A percentile compares a stretch with the other conserved stretches of the same genome.
Evolutionary conservation across 2,329 filamentous ascomycete species (phyloP).

Genomic region (Hymenoscyphus infarciens): DNA sequence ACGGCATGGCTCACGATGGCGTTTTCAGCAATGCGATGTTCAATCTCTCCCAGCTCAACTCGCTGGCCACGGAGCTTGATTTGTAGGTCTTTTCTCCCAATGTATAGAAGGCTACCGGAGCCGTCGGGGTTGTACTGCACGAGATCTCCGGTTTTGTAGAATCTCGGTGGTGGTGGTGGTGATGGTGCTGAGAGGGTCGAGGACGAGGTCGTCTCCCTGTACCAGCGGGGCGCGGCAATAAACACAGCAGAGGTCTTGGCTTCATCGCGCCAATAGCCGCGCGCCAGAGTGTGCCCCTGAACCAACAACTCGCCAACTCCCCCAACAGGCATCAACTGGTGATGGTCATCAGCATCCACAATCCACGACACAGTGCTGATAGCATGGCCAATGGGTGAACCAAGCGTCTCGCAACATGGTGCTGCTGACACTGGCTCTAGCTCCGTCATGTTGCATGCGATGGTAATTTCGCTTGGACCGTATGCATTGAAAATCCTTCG

Average conservation of each 20-base stretch:
- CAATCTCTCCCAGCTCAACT: conserved; percentile 72
- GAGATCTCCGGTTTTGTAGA: conserved; percentile 55
- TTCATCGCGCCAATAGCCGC: conserved; percentile 56
- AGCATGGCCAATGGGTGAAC: conserved; percentile 7
- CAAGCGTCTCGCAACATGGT: conserved; percentile 20
- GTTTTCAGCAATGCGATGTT: no score
- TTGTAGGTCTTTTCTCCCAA: conserved; percentile 65
- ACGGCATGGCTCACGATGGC: not conserved
- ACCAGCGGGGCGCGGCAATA: conserved; percentile 6
- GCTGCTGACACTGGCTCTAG: no score
- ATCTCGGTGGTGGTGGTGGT: not conserved
- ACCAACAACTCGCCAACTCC: conserved; percentile 26
- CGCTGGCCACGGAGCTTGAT: conserved; percentile 81
- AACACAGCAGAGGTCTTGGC: conserved; percentile 44
- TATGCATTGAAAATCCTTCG: no score
- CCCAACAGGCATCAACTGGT: conserved; percentile 21
- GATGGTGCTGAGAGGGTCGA: not conserved
- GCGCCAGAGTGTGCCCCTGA: conserved; percentile 52
- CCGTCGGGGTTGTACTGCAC: conserved; percentile 49
- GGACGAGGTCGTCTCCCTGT: no score
- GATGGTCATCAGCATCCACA: conserved; percentile 19
- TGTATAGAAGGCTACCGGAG: conserved; percentile 50
- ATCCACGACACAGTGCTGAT: conserved; percentile 37
- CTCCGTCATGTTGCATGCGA: no score
- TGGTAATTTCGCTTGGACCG: no score